Base-by-base conservation (phyloP, 495 filamentous ascomycete genomes). In the Cenococcum geophilum region DNA sequence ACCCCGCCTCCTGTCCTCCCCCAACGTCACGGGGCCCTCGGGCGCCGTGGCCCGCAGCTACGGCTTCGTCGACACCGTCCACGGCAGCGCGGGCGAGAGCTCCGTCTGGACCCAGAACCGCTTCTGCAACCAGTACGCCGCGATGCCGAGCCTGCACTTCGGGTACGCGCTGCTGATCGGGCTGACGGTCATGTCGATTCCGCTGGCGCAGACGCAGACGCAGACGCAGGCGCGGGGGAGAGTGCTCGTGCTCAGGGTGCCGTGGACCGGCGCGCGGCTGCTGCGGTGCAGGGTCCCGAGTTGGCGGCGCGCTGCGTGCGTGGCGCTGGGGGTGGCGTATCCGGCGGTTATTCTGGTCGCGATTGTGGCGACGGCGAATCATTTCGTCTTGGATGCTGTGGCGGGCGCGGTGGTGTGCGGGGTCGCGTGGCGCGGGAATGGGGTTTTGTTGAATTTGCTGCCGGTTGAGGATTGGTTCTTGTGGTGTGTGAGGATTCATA, bases 131-230 rank as follows among this genome's bases (percentile, higher is more conserved):
- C 82, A 85, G 67, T 82, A 84, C 65, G 88, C 88, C 23, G 88
- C 88, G 16, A 91, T 91, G 88, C 88, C 88, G 6, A 85, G 84
- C 16, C 79, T 91, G 63, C 87, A 91, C 69, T 91, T 91, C 70
- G 88, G 86, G 11, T 91, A 90, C 67, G 85, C 87, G 5, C 81
- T 91, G 35, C 80, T 88, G 70, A 85, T 91, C 61, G 88, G 88
- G 14, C 73, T 85, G 18, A 89, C 87, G 0, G 79, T 90, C 58
- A 77, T 82, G 71, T 74, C 73, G 22, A 77, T 83, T 37, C 79
- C 80, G 27, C 73, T 82, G 21, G 72, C 73, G 34, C 66, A n/a
- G n/a, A n/a, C n/a, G n/a, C n/a, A n/a, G n/a, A n/a, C 68, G 11
- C 51, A 58, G 27, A 60, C 66, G 18, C 59, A 63, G 1, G 59